A percentile compares a stretch with the other conserved stretches of the same genome.
Evolutionary conservation across 2,329 filamentous ascomycete genomes (phyloP).

Genomic region (Nemania serpens): DNA sequence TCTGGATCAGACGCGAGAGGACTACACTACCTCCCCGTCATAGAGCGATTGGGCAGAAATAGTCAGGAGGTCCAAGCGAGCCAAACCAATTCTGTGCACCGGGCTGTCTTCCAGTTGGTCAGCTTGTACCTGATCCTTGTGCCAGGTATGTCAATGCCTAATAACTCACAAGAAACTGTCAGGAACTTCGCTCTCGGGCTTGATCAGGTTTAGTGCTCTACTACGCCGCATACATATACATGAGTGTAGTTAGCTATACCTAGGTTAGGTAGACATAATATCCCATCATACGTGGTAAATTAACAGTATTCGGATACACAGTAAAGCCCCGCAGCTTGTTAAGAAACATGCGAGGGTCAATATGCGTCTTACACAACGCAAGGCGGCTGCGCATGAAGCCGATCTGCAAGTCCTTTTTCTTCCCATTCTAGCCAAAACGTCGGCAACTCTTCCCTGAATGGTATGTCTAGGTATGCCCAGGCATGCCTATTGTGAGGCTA

Average conservation of each 20-base stretch:
- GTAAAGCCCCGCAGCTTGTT: slow-evolving; percentile 3
- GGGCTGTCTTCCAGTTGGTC: slow-evolving; percentile 53
- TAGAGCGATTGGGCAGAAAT: slow-evolving; percentile 49
- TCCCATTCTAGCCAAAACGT: slow-evolving; percentile 30
- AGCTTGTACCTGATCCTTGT: slow-evolving; percentile 42
- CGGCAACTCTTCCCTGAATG: slow-evolving; percentile 37
- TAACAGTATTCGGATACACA: neutral
- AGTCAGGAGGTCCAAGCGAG: slow-evolving; percentile 47
- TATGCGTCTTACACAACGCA: slow-evolving; percentile 38
- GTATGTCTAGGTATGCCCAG: slow-evolving; percentile 21
- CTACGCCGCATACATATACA: neutral
- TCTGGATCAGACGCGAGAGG: slow-evolving; percentile 40
- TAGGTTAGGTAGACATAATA: neutral
- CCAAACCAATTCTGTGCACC: slow-evolving; percentile 42
- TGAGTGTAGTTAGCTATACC: slow-evolving; percentile 12
- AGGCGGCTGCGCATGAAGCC: slow-evolving; percentile 38
- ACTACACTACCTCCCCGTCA: slow-evolving; percentile 27
- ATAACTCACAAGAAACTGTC: slow-evolving; percentile 38
- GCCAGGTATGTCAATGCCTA: slow-evolving; percentile 37
- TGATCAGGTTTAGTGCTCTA: slow-evolving; percentile 37
- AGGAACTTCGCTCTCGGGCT: slow-evolving; percentile 33
- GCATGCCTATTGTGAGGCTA: slow-evolving; percentile 32
- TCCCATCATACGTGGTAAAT: neutral
- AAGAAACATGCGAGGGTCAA: slow-evolving; percentile 23
- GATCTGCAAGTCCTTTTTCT: slow-evolving; percentile 36